Evolutionary conservation across 495 filamentous ascomycete species (phyloP), one percentile per base, ranked within the genome.

Genomic region (Penicillium goetzii): DNA sequence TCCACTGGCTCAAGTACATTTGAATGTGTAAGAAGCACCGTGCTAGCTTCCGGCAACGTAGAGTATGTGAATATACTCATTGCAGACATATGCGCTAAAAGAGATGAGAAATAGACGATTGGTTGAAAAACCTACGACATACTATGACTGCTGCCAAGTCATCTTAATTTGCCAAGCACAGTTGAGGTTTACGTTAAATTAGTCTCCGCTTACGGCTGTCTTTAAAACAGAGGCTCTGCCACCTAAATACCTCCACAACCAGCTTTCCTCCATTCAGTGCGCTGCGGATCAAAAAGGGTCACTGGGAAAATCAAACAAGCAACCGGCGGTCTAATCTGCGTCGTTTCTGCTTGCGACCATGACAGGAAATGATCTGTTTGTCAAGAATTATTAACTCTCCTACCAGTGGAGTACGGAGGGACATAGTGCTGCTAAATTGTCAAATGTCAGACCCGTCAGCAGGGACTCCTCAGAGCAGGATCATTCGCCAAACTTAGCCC

Each of bases 81-180:
- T 56, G 53, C 25, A 47, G 73, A 77, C 59, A 69, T 36, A 2
- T 78, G 69, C 63, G 68, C 69, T 7, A 71, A 78, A 49, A 40
- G 34, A 40, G 52, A 40, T 2, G 65, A 72, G 41, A 45, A 40
- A 5, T 15, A 40, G 14, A 21, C 19, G 3, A 10, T 21, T 47
- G 21, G 14, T 23, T 47, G 21, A 8, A 47, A 17, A 23, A 6
- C 0, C 10, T 8, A 6, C 1, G 7, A 23, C 2, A 47, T 47
- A 0, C 9, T 25, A 25, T 47, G 10, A 47, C 10, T 14, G 8
- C 9, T 25, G 43, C 19, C 43, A 47, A 25, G 43, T 47, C 43
- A 1, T 25, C 19, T 25, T 47, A 25, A 47, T 14, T 43, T 43
- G 41, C 41, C 0, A 43, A 47, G 9, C 3, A 17, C 21, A 14